Evolutionary conservation across 148 eudicot genomes (phyloP).

Genomic region (Rhododendron mucronatum): DNA sequence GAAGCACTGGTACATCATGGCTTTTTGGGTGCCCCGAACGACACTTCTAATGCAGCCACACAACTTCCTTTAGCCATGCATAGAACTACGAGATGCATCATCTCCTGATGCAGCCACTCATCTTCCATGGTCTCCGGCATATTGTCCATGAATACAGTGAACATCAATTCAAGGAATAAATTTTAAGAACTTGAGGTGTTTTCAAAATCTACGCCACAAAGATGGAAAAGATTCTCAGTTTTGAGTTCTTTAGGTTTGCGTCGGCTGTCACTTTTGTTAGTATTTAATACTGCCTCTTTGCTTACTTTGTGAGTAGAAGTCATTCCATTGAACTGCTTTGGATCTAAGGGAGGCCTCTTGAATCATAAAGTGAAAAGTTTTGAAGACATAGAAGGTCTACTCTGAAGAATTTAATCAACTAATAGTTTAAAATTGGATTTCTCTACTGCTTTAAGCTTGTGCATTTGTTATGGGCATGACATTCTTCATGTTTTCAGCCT

Average conservation of each 20-base stretch:
- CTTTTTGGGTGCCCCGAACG: too few species aligned
- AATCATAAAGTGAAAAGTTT: slow-evolving; percentile 60
- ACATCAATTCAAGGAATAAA: slow-evolving; percentile 45
- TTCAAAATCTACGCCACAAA: slow-evolving; percentile 46
- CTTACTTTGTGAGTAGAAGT: slow-evolving; percentile 10
- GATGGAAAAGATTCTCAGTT: slow-evolving; percentile 53
- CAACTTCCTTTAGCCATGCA: slow-evolving; percentile 65
- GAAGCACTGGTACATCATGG: too few species aligned
- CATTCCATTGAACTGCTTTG: slow-evolving; percentile 26
- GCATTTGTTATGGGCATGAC: slow-evolving; percentile 10
- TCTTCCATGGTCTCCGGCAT: too few species aligned
- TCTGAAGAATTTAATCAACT: not conserved
- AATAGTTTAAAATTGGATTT: slow-evolving; percentile 3
- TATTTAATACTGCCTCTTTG: not conserved
- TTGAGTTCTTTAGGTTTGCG: slow-evolving; percentile 55
- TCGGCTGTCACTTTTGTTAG: not conserved
- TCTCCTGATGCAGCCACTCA: slow-evolving; percentile 26
- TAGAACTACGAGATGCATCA: slow-evolving; percentile 67
- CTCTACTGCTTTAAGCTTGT: not conserved
- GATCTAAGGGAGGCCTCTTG: slow-evolving; percentile 45
- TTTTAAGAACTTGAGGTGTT: slow-evolving; percentile 66
- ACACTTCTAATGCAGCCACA: slow-evolving; percentile 7
- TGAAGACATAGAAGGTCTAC: slow-evolving; percentile 30
- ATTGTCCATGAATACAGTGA: too few species aligned
- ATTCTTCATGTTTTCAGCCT: slow-evolving; percentile 8